These are phyloP conservation scores for Geranium incanum DNA, from an alignment of 441 rosid genomes.

Conservation along the genomic window DNA sequence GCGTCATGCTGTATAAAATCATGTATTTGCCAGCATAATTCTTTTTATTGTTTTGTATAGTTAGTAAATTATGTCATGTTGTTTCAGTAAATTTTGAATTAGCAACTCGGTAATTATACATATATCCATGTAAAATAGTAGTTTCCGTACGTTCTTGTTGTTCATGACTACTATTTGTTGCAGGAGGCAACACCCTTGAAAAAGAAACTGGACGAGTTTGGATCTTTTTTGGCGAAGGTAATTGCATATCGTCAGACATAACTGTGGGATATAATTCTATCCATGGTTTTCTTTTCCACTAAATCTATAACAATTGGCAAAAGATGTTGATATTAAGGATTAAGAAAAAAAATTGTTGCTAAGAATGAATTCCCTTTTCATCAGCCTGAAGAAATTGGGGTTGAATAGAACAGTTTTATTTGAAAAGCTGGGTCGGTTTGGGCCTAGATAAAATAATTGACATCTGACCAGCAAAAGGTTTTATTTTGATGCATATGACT, in stretches of 20 bases:
- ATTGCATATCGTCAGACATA: constrained; percentile 17
- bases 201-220: constrained; percentile 96
- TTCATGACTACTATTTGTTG: constrained; percentile 23
- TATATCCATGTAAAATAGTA: constrained; percentile 8
- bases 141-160: constrained; percentile 8
- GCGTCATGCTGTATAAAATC: neutral
- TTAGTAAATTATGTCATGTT: constrained; percentile 2
- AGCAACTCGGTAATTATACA: neutral
- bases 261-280: neutral
- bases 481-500: neutral
- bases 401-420: neutral
- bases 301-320: neutral
- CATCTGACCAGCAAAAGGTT: neutral
- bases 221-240: constrained; percentile 97
- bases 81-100: neutral
- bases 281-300: neutral
- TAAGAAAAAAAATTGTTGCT: neutral
- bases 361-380: neutral
- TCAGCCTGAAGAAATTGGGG: neutral
- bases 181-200: constrained; percentile 96
- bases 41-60: neutral
- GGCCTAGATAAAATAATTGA: neutral
- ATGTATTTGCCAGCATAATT: neutral
- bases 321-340: neutral
- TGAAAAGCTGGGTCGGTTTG: neutral